phyloP scores from a whole-genome alignment of 1,139 yeast genomes.

The Suhomyces bribrorum region DNA sequence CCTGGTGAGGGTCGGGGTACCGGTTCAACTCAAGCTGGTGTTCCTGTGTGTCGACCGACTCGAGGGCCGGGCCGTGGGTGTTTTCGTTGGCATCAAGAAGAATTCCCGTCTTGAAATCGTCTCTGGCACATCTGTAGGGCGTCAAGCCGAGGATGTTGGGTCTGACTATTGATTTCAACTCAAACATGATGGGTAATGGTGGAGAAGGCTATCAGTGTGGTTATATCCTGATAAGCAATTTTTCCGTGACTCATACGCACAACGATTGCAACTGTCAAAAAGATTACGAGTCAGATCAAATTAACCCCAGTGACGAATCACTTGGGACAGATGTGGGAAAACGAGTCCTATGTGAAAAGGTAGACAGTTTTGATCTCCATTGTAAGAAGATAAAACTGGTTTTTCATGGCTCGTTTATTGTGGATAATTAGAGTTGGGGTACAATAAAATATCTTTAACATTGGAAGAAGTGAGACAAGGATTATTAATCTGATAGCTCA shows the following conservation, averaged over 20 bases:
- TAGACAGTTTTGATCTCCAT: no score
- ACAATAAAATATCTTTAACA: no score
- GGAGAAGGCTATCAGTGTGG: neutral
- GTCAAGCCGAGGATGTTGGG: constrained; percentile 79
- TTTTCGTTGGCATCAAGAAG: constrained; percentile 95
- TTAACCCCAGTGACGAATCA: neutral
- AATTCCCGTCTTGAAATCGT: constrained; percentile 67
- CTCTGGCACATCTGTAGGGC: constrained; percentile 96
- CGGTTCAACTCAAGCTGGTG: constrained; percentile 63
- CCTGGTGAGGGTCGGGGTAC: constrained; percentile 96
- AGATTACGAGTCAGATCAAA: no score
- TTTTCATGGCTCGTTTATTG: no score
- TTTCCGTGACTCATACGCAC: constrained; percentile 10
- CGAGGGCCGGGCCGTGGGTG: constrained; percentile 84
- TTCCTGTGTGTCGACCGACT: constrained; percentile 27
- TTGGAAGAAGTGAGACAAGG: no score
- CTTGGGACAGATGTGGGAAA: no score
- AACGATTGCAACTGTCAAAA: neutral
- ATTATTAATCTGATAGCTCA: no score
- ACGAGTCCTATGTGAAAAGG: no score
- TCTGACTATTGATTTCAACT: constrained; percentile 64
- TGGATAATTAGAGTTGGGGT: no score
- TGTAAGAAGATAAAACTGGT: no score
- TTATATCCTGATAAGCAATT: neutral
- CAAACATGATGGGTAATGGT: constrained; percentile 40